Conservation (phyloP, 768 basidiomycete genomes). For the Rhizopogon salebrosus region DNA sequence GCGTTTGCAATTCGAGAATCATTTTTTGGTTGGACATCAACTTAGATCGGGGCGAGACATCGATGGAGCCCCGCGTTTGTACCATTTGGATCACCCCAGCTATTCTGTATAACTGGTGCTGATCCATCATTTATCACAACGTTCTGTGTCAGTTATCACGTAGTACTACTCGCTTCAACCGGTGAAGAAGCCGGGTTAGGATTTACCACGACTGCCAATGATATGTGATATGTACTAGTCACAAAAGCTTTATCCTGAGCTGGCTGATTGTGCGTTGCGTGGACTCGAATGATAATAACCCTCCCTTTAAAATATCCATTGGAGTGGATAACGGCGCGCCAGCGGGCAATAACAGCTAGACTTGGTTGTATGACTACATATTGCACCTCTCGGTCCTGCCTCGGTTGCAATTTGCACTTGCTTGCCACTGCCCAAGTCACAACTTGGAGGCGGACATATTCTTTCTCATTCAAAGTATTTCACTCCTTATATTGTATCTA, state of each 20-base stretch:
- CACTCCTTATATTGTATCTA: background rate
- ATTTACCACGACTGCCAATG: background rate
- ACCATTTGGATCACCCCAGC: conserved; percentile 32
- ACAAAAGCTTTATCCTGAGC: no score
- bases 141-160: conserved; percentile 16
- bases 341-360: no score
- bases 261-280: background rate
- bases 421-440: background rate
- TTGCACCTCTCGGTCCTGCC: background rate
- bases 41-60: conserved; percentile 38
- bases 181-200: background rate
- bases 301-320: conserved; percentile 6
- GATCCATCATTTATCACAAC: conserved; percentile 32
- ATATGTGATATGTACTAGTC: no score
- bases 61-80: conserved; percentile 58
- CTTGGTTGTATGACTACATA: background rate
- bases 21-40: conserved; percentile 3
- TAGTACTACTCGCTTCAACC: background rate
- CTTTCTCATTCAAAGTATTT: background rate
- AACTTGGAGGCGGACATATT: background rate
- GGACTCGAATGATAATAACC: background rate
- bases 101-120: conserved; percentile 45
- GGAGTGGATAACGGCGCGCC: no score
- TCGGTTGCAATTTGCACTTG: background rate
- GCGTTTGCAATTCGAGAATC: conserved; percentile 7